phyloP scores from a whole-genome alignment of 202 grass and related monocot genomes.

The Dendrocalamus latiflorus region DNA sequence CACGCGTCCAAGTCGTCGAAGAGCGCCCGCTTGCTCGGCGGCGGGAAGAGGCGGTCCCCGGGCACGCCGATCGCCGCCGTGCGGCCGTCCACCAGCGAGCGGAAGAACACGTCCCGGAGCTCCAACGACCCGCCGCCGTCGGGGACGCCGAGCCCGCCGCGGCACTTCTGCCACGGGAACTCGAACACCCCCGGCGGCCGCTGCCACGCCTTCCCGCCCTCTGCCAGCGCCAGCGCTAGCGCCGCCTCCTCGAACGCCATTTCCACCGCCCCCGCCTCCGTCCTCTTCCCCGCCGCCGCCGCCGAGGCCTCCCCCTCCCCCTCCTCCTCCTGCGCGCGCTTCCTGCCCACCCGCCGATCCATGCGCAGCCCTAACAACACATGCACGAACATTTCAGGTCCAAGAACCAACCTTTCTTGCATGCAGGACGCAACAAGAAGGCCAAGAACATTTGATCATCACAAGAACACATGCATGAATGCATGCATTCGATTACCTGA shows the following conservation, averaged over 20 bases:
- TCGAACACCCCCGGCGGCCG: conserved; percentile 71
- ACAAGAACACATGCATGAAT: background rate
- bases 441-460: background rate
- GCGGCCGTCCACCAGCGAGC: conserved; percentile 58
- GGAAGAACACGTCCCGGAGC: conserved; percentile 74
- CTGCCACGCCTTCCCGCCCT: background rate
- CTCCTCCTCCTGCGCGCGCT: too few species aligned
- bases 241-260: background rate
- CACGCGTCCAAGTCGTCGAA: conserved; percentile 36
- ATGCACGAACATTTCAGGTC: background rate
- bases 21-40: conserved; percentile 8
- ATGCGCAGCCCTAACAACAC: background rate
- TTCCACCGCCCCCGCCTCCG: background rate
- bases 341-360: conserved; percentile 50
- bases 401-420: conserved; percentile 1
- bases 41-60: conserved; percentile 41
- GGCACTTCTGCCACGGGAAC: conserved; percentile 50
- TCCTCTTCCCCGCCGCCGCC: background rate
- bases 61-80: conserved; percentile 37
- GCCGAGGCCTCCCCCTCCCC: background rate
- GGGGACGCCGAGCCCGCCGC: conserved; percentile 18
- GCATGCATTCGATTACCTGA: conserved; percentile 26
- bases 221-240: background rate
- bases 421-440: background rate
- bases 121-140: conserved; percentile 14